Evolutionary conservation across 2,329 filamentous ascomycete genomes (phyloP), one percentile per base, ranked within the genome.

Genomic region (Alternaria sp.): DNA sequence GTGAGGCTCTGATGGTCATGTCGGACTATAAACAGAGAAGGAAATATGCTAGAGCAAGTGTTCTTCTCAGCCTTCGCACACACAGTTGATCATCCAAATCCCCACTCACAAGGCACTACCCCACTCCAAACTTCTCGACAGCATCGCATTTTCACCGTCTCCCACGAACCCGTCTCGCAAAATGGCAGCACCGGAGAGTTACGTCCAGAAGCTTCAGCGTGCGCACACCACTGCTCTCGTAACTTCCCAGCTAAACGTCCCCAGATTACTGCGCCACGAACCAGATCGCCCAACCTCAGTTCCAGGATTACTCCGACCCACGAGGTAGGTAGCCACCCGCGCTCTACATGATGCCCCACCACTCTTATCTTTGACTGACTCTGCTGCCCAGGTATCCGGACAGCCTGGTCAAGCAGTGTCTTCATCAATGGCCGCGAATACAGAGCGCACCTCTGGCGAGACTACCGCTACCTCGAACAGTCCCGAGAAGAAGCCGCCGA

Each of bases 401-500:
- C 75, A 43, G 75, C 75, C 40, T 78, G 75, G 75, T 74, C 69
- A 8, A 78, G 75, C 63, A 71, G 73, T 55, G 75, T 78, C 57
- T 68, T 76, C 56, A 74, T 78, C 44, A 67, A 74, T 55, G 74
- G 74, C 50, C 70, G 71, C 54, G 74, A 78, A 61, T 78, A 73
- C 54, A 63, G 74, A 64, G 74, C 74, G 9, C 65, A 70, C 34
- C 67, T 78, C 36, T 78, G 74, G 74, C 72, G 75, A 66, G 75
- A 78, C 58, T 77, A 77, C 54, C 73, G 74, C 36, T 78, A 69
- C 63, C 73, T 78, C 57, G 74, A 75, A 48, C 75, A 77, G 51
- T 78, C 73, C 54, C 74, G 74, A 57, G 75, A 78, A 68, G 75
- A 78, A 50, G 75, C 75, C 25, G 75, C 75, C 45, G 74, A 78